Evolutionary conservation across 106 monocot genomes (phyloP).

Genomic region (Acanthochlamys bracteata): DNA sequence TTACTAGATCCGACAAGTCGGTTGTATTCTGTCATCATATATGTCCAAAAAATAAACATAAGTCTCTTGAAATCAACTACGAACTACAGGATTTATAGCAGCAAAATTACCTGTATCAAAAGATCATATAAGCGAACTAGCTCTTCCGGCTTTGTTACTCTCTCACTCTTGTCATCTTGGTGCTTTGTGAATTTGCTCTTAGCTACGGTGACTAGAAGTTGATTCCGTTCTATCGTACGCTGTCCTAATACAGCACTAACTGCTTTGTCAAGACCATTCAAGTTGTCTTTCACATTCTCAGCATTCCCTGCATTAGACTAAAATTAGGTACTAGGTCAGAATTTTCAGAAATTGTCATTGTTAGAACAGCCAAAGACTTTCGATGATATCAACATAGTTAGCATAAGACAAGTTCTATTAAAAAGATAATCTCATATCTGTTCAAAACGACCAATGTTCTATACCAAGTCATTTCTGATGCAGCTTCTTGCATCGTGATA

Average conservation of each 20-base stretch:
- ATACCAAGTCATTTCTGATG: conserved; percentile 94
- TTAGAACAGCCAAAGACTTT: not conserved
- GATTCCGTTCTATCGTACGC: conserved; percentile 91
- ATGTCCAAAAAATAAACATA: not conserved
- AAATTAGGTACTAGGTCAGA: conserved; percentile 22
- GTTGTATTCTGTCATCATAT: conserved; percentile 52
- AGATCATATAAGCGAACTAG: conserved; percentile 97
- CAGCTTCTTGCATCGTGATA: conserved; percentile 94
- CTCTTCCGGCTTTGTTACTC: conserved; percentile 87
- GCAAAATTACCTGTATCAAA: conserved; percentile 62
- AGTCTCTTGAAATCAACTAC: not conserved
- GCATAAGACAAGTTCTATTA: not conserved
- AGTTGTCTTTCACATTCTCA: conserved; percentile 88
- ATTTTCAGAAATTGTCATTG: conserved; percentile 2
- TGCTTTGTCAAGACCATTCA: conserved; percentile 98
- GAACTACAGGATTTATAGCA: not conserved
- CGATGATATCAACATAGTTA: not conserved
- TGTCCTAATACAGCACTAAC: conserved; percentile 91
- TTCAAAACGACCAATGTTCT: not conserved
- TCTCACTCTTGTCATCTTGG: conserved; percentile 73
- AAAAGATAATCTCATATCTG: no score
- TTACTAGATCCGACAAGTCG: conserved; percentile 91
- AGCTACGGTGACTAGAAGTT: conserved; percentile 59
- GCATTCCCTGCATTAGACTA: conserved; percentile 77
- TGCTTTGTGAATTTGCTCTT: conserved; percentile 83